A percentile compares a stretch with the other conserved stretches of the same genome.
Conservation (phyloP, 1,284 basidiomycete genomes). For the Puccinia triticina region DNA sequence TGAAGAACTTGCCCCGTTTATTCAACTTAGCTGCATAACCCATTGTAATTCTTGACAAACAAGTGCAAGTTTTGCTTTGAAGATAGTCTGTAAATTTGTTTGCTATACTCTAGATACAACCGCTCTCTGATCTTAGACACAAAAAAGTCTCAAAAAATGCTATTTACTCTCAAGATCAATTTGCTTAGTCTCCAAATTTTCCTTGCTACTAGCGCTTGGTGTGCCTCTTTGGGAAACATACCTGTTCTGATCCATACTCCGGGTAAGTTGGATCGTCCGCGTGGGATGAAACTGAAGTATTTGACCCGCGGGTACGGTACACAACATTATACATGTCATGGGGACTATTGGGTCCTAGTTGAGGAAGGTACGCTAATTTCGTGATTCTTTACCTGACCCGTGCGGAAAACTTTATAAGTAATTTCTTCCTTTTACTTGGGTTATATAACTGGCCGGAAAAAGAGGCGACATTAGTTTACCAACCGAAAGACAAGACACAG, state of each 20-base stretch:
- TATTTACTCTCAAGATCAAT: background rate
- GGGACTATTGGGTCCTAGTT: background rate
- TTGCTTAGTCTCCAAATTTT: background rate
- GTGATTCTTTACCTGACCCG: background rate
- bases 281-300: background rate
- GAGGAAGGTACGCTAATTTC: conserved; percentile 1
- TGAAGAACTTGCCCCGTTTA: too few species aligned
- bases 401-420: background rate
- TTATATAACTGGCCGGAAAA: background rate
- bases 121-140: background rate
- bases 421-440: background rate
- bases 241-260: background rate
- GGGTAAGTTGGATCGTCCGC: background rate
- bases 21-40: background rate
- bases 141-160: background rate
- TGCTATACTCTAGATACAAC: too few species aligned
- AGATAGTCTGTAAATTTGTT: background rate
- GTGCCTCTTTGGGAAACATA: too few species aligned
- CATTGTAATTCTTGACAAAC: background rate
- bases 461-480: background rate
- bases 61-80: background rate
- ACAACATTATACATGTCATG: conserved; percentile 7
- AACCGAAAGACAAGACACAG: too few species aligned
- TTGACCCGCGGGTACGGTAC: background rate
- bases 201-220: background rate